Percentiles rank a stretch among this genome's conserved stretches.
Evolutionary conservation across 257 asterid species (phyloP).

Genomic region (Gentiana straminea): DNA sequence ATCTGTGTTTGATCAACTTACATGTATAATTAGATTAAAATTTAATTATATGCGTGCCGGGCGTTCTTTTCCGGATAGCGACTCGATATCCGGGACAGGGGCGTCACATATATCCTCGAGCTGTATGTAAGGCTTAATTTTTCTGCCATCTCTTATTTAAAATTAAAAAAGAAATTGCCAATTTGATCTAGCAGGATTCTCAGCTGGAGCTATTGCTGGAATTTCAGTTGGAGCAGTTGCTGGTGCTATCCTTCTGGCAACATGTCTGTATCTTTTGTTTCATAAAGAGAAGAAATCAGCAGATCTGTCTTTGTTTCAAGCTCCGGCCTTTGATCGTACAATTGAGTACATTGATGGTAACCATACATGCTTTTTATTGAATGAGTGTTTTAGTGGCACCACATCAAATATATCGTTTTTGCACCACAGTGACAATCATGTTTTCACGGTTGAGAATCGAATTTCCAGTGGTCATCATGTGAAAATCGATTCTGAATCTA

Average conservation of each 20-base stretch:
- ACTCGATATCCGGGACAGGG: no score
- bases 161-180: conserved; percentile 7
- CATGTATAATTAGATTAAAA: no score
- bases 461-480: no score
- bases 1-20: no score
- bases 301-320: conserved; percentile 17
- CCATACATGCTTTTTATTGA: neutral
- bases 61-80: no score
- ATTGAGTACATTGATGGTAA: conserved; percentile 32
- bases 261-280: conserved; percentile 33
- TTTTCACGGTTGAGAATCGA: no score
- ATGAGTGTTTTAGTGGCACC: no score
- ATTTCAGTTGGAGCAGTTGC: conserved; percentile 47
- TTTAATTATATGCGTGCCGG: no score
- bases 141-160: neutral
- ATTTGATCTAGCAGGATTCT: conserved; percentile 42
- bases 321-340: conserved; percentile 15
- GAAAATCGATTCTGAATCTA: no score
- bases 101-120: conserved; percentile 3
- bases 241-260: conserved; percentile 30
- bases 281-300: conserved; percentile 24
- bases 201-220: conserved; percentile 71
- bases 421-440: no score
- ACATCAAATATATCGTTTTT: no score
- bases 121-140: conserved; percentile 5